Conservation (phyloP, 192 early-diverging fungal species). For the Coemansia sp. region DNA sequence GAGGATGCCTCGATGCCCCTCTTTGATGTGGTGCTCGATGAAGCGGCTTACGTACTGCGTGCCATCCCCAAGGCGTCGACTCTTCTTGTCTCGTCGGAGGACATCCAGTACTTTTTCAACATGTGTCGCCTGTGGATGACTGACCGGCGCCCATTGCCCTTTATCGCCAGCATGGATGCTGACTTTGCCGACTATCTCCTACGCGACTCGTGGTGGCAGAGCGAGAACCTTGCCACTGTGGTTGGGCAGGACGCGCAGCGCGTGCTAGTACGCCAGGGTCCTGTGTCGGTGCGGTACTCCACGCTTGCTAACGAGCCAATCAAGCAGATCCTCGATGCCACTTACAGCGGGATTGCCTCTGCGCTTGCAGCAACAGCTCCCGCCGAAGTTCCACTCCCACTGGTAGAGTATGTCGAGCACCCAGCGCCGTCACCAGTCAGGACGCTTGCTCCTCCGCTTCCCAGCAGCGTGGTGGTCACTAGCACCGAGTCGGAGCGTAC, state of each 20-base stretch:
- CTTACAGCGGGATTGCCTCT: background rate
- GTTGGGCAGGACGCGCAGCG: conserved; percentile 72
- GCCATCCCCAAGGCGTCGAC: conserved; percentile 26
- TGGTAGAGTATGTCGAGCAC: conserved; percentile 4
- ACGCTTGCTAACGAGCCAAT: conserved; percentile 77
- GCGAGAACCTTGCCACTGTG: conserved; percentile 81
- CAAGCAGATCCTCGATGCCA: conserved; percentile 75
- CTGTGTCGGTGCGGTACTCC: conserved; percentile 74
- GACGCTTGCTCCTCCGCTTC: background rate
- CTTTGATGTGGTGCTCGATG: conserved; percentile 53
- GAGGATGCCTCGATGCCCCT: background rate
- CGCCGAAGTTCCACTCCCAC: conserved; percentile 58
- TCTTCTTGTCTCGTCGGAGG: conserved; percentile 29
- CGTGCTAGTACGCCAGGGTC: conserved; percentile 85
- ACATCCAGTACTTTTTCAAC: conserved; percentile 26
- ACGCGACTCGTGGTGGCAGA: conserved; percentile 87
- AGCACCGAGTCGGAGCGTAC: conserved; percentile 5
- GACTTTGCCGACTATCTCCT: conserved; percentile 93
- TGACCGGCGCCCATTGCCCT: conserved; percentile 70
- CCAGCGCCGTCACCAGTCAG: background rate
- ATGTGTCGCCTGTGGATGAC: conserved; percentile 23
- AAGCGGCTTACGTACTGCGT: conserved; percentile 72
- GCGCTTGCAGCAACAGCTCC: conserved; percentile 68
- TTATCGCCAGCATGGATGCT: conserved; percentile 85
- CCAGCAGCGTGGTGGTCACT: background rate